Conservation (phyloP, 1,284 basidiomycete species). For the Psilocybe mexicana region DNA sequence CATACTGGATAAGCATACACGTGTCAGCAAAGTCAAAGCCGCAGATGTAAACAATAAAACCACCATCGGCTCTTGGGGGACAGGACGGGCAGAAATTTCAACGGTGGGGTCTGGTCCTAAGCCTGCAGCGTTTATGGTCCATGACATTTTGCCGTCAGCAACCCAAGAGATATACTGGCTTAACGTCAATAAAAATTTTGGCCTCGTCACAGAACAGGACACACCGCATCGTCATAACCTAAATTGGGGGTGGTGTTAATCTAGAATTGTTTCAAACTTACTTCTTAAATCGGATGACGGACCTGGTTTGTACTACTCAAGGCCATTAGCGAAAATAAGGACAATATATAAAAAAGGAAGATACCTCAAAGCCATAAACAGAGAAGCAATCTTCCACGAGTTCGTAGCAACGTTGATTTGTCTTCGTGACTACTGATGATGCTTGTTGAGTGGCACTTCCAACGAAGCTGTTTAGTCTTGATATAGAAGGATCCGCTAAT, state of each 20-base stretch:
- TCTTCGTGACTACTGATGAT: slow-evolving; percentile 49
- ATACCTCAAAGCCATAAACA: slow-evolving; percentile 53
- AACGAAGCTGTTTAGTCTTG: slow-evolving; percentile 51
- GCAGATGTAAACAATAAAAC: slow-evolving; percentile 17
- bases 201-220: background rate
- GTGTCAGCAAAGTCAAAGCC: background rate
- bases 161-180: slow-evolving; percentile 76
- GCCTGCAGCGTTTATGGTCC: slow-evolving; percentile 67
- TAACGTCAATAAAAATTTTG: slow-evolving; percentile 6
- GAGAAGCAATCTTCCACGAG: slow-evolving; percentile 39
- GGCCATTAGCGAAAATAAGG: background rate
- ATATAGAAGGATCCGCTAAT: slow-evolving; percentile 49
- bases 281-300: background rate
- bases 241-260: background rate
- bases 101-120: slow-evolving; percentile 58
- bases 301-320: slow-evolving; percentile 53
- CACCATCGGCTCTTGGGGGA: slow-evolving; percentile 76
- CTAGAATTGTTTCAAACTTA: background rate
- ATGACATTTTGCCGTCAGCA: slow-evolving; percentile 55
- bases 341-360: slow-evolving; percentile 7
- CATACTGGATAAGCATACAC: slow-evolving; percentile 29
- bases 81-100: slow-evolving; percentile 61
- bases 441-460: slow-evolving; percentile 65
- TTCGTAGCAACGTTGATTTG: slow-evolving; percentile 25
- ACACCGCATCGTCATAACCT: slow-evolving; percentile 52